Evolutionary conservation across 768 basidiomycete species (phyloP).

Genomic region (Kwoniella dendrophila): DNA sequence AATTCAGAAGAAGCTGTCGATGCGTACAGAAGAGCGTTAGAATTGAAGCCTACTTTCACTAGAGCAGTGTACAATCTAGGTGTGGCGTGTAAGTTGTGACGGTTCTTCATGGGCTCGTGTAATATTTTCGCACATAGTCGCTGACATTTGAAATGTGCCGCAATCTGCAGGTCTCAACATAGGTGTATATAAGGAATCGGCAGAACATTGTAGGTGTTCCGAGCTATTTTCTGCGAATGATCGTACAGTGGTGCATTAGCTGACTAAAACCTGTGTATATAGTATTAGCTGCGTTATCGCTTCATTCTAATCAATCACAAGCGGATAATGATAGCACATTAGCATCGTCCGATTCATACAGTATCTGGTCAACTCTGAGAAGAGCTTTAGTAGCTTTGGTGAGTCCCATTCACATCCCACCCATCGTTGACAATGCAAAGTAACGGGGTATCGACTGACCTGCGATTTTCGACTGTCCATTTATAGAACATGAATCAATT

Average conservation of each 20-base stretch:
- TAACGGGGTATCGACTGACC: too few relatives aligned
- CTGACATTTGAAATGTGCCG: background rate
- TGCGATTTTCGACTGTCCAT: too few relatives aligned
- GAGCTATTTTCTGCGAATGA: too few relatives aligned
- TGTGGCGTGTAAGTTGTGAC: slow-evolving; percentile 88
- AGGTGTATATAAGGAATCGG: slow-evolving; percentile 90
- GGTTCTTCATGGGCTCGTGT: too few relatives aligned
- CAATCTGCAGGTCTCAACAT: slow-evolving; percentile 78
- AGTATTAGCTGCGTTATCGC: slow-evolving; percentile 50
- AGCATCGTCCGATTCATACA: slow-evolving; percentile 74
- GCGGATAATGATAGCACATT: slow-evolving; percentile 34
- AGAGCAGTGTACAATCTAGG: slow-evolving; percentile 97
- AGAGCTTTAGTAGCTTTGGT: slow-evolving; percentile 82
- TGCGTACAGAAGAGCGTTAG: slow-evolving; percentile 81
- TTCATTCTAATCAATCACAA: slow-evolving; percentile 32
- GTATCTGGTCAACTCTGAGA: slow-evolving; percentile 86
- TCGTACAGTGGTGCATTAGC: background rate
- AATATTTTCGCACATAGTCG: too few relatives aligned
- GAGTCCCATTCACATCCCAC: too few relatives aligned
- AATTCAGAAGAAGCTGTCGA: slow-evolving; percentile 84
- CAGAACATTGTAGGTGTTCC: slow-evolving; percentile 69
- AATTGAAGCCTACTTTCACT: slow-evolving; percentile 90
- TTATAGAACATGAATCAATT: slow-evolving; percentile 78
- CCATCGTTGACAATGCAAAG: too few relatives aligned
- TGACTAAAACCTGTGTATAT: background rate